Conservation (phyloP, 768 basidiomycete genomes). For the Nevesoporus exiguus region DNA sequence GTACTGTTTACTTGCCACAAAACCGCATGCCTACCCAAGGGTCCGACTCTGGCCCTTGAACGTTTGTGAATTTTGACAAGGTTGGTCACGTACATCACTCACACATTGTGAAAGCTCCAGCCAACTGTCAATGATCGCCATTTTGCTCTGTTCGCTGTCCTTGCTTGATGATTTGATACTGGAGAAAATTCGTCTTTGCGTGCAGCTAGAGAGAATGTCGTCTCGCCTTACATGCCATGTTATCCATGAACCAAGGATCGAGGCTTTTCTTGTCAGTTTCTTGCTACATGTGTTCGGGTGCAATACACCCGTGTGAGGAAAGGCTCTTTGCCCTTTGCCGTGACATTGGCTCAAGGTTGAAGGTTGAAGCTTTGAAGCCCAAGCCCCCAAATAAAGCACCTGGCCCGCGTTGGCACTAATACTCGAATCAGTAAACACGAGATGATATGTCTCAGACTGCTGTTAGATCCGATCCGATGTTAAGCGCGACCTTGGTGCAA, state of each 20-base stretch:
- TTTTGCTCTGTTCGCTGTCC: background rate
- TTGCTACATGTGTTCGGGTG: slow-evolving; percentile 24
- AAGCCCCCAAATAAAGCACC: background rate
- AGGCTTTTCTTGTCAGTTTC: slow-evolving; percentile 41
- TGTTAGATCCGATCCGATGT: no score
- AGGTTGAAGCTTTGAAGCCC: background rate
- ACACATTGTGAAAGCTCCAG: background rate
- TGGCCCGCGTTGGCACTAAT: background rate
- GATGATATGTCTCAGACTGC: background rate
- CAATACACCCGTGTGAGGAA: slow-evolving; percentile 29
- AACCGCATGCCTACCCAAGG: background rate
- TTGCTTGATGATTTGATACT: no score
- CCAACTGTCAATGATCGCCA: background rate
- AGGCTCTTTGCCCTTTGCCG: background rate
- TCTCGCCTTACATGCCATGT: background rate
- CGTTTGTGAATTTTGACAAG: background rate
- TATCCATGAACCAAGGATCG: background rate
- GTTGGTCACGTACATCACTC: no score
- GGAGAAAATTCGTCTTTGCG: background rate
- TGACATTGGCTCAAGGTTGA: background rate
- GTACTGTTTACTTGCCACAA: background rate
- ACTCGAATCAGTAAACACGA: background rate
- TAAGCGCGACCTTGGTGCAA: no score
- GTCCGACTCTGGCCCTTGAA: background rate
- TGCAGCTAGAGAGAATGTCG: background rate